Evolutionary conservation across 768 basidiomycete species (phyloP), one percentile per base, ranked within the genome.

Genomic region (Boletus eberwhitei): DNA sequence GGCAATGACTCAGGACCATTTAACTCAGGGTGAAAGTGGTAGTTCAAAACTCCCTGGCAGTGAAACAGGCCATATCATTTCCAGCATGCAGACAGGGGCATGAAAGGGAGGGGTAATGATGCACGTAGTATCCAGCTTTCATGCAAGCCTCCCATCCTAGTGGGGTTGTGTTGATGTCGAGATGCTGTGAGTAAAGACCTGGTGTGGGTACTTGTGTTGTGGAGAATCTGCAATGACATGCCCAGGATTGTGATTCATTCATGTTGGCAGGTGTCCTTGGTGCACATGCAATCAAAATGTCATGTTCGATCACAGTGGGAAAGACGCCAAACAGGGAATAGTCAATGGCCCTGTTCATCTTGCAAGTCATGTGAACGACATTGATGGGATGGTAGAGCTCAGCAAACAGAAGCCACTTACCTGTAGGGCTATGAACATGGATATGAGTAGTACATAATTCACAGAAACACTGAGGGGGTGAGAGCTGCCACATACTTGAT

Each of bases 121-220:
- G 57, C 54, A 89, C 90, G 67, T 87, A 87, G 63, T 90, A 91
- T 17, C 87, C 89, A 1, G 89, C 90, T 67, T 93, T 92, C 62
- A 93, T 82, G 67, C 91, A 93, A 64, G 87, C 91, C 64, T 90
- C 88, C 92, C 90, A 93, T 47, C 87, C 74, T 35, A 91, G 71
- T 58, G 85, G 79, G 35, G 78, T 74, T 32, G 79, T 86, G 42
- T 58, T 53, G 57, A 92, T 92, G 46, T 87, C 87, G 14, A 93
- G 73, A 59, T 86, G 77, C 92, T 91, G 93, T 19, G 87, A 4
- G 77, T 75, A 64, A 92, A 91, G 1, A 73, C 68, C 61, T 80
- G 81, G 2, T 76, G 77, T 21, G 72, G 64, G 63, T 90, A 92
- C 70, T 83, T 83, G 3, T 69, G 59, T 24, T 84, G 75, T 21